Percentiles rank a stretch among this genome's conserved stretches.
phyloP scores from a whole-genome alignment of 441 rosid species.

The Corymbia calophylla region DNA sequence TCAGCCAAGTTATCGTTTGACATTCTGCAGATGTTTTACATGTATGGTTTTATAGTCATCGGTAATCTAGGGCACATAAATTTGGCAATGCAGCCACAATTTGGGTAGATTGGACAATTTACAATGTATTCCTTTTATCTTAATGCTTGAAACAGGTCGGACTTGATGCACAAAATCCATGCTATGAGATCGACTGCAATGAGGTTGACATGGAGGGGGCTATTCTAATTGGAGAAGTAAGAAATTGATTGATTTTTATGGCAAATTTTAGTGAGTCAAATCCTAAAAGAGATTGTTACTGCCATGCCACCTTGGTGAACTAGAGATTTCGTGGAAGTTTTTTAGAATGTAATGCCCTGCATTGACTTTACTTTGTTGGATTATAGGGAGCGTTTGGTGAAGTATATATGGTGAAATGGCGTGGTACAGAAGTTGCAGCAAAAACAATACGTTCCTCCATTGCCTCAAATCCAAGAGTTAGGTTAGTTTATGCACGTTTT shows the following conservation, averaged over 20 bases:
- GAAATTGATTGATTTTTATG: not conserved
- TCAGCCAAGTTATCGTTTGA: not conserved
- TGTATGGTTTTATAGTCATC: not conserved
- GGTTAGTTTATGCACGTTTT: conserved; percentile 20
- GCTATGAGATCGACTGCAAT: conserved; percentile 28
- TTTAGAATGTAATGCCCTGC: not conserved
- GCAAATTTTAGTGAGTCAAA: not conserved
- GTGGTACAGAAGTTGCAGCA: conserved; percentile 62
- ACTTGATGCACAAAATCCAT: conserved; percentile 35
- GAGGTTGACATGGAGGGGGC: conserved; percentile 45
- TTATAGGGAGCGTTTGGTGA: conserved; percentile 61
- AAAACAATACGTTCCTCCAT: conserved; percentile 60
- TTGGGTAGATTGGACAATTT: not conserved
- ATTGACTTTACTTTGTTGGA: not conserved
- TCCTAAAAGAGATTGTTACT: not conserved
- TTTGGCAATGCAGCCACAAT: not conserved
- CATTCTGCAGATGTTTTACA: not conserved
- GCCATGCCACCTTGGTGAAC: not conserved
- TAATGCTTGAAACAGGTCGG: conserved; percentile 37
- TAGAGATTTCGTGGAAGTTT: not conserved
- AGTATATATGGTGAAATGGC: conserved; percentile 57
- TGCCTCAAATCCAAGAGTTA: conserved; percentile 52
- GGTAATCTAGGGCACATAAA: not conserved
- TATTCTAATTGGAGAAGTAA: conserved; percentile 50
- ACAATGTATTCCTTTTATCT: not conserved